A percentile compares a stretch with the other conserved stretches of the same genome.
These are phyloP conservation scores for Cubamyces lactineus DNA, from an alignment of 768 basidiomycete species.

Conservation along the genomic window DNA sequence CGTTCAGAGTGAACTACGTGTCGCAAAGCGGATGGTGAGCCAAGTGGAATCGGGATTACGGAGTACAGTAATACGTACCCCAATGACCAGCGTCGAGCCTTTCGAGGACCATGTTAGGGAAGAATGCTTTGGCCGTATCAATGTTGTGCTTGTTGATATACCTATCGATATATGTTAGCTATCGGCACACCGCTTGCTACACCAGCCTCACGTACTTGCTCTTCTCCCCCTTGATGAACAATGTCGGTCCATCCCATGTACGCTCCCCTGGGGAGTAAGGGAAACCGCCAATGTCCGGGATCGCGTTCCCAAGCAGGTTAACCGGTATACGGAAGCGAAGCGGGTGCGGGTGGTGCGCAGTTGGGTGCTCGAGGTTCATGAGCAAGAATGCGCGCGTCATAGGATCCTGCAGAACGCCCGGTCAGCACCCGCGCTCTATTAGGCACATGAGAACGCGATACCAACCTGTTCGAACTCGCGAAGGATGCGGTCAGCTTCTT, in stretches of 20 bases:
- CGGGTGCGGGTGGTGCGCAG: conserved; percentile 35
- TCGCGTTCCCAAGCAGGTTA: conserved; percentile 58
- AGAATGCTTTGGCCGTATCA: conserved; percentile 63
- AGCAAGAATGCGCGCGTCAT: conserved; percentile 80
- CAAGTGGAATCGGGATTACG: too few species aligned
- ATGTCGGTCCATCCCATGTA: conserved; percentile 58
- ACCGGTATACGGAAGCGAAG: conserved; percentile 79
- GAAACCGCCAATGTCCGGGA: conserved; percentile 77
- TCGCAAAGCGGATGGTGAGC: not conserved
- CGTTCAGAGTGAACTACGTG: conserved; percentile 78
- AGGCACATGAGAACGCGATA: conserved; percentile 1
- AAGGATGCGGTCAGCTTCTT: conserved; percentile 72
- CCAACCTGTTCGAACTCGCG: conserved; percentile 63
- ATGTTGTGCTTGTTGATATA: conserved; percentile 79
- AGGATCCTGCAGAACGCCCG: conserved; percentile 54
- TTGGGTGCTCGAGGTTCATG: conserved; percentile 68
- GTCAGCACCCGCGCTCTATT: not conserved
- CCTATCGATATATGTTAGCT: conserved; percentile 38
- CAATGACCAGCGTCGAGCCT: conserved; percentile 82
- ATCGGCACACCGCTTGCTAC: too few species aligned
- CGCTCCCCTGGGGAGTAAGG: conserved; percentile 65
- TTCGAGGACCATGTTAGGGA: conserved; percentile 68
- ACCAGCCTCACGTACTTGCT: conserved; percentile 54
- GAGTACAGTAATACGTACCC: conserved; percentile 53
- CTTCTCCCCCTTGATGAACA: conserved; percentile 80